These are phyloP conservation scores for Sarocladium kiliense DNA, from an alignment of 2,329 filamentous ascomycete species.

Conservation along the genomic window DNA sequence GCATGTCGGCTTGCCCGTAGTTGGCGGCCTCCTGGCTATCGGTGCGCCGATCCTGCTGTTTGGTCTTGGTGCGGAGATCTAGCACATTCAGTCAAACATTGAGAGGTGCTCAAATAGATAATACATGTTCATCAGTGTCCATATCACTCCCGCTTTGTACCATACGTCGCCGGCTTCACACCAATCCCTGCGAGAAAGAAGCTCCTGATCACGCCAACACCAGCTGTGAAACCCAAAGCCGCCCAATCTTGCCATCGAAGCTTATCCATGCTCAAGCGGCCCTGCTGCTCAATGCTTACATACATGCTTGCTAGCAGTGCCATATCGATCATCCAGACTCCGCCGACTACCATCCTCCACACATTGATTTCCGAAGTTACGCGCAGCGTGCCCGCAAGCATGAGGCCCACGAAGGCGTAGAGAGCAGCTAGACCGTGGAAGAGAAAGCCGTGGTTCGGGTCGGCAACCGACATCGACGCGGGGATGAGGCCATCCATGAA, in stretches of 20 bases:
- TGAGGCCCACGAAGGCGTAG: slow-evolving; percentile 15
- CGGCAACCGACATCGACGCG: slow-evolving; percentile 11
- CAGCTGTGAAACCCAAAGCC: slow-evolving; percentile 13
- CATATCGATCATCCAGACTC: slow-evolving; percentile 16
- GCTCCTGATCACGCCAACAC: slow-evolving; percentile 13
- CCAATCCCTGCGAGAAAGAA: slow-evolving; percentile 17
- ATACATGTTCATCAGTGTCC: too few species aligned
- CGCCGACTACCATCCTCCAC: slow-evolving; percentile 15
- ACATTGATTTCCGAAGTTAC: slow-evolving; percentile 15
- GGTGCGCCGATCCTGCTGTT: neutral
- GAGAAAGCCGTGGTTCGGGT: slow-evolving; percentile 18
- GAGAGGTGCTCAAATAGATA: neutral
- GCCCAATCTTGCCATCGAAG: slow-evolving; percentile 17
- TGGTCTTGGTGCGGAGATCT: neutral
- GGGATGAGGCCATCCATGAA: slow-evolving; percentile 17
- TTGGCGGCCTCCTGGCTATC: neutral
- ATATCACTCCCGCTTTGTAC: too few species aligned
- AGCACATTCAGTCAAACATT: neutral
- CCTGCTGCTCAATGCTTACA: slow-evolving; percentile 16
- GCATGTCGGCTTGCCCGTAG: neutral
- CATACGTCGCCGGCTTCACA: slow-evolving; percentile 6
- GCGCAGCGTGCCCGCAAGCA: slow-evolving; percentile 12
- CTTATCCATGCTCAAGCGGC: slow-evolving; percentile 6
- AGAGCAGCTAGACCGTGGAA: slow-evolving; percentile 17
- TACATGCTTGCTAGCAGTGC: slow-evolving; percentile 14